Evolutionary conservation across 768 basidiomycete species (phyloP).

Genomic region (Calvatia gigantea): DNA sequence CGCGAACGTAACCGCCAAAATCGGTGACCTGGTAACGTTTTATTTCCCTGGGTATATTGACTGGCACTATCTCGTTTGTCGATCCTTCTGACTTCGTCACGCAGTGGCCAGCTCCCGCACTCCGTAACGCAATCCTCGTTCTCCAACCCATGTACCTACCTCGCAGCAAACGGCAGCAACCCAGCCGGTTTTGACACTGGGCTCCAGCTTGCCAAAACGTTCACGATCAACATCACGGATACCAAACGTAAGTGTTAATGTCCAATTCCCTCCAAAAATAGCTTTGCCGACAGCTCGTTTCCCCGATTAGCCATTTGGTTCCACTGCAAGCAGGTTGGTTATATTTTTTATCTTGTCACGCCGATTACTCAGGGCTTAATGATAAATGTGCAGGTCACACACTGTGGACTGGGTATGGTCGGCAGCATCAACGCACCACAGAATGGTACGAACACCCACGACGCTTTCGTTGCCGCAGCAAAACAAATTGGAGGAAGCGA

Average conservation of each 20-base stretch:
- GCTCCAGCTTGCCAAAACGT: constrained; percentile 32
- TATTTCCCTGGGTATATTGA: constrained; percentile 45
- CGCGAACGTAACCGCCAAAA: constrained; percentile 40
- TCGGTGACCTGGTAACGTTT: constrained; percentile 52
- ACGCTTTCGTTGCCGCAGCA: constrained; percentile 12
- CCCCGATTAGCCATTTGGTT: constrained; percentile 48
- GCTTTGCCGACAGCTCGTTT: neutral
- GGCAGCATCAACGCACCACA: constrained; percentile 21
- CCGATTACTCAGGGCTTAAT: neutral
- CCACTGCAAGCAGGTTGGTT: constrained; percentile 44
- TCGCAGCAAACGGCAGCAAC: constrained; percentile 33
- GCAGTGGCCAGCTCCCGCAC: constrained; percentile 30
- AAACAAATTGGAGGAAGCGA: constrained; percentile 12
- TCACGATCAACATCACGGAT: constrained; percentile 46
- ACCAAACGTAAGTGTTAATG: constrained; percentile 35
- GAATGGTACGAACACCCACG: constrained; percentile 14
- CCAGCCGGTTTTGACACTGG: constrained; percentile 55
- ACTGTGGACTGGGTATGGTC: constrained; percentile 54
- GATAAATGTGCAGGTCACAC: constrained; percentile 19
- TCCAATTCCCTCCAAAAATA: neutral
- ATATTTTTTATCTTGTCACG: neutral
- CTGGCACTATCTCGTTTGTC: constrained; percentile 22
- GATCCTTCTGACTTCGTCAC: neutral
- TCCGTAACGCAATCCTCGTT: constrained; percentile 59
- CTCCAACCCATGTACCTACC: constrained; percentile 45